Evolutionary conservation across 2,329 filamentous ascomycete species (phyloP), one percentile per base, ranked within the genome.

Genomic region (Metarhizium robertsii): DNA sequence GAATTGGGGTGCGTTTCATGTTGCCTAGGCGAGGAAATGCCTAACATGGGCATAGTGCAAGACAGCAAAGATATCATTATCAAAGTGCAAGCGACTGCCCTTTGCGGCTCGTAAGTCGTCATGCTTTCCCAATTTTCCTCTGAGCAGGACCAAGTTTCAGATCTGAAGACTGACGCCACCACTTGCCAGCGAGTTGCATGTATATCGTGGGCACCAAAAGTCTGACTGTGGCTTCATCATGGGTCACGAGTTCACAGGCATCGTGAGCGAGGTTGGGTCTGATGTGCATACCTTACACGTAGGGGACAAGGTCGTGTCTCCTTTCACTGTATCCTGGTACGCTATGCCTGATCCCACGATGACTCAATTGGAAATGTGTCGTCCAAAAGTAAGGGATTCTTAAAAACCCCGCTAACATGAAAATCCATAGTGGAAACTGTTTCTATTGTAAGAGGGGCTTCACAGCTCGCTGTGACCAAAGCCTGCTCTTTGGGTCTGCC

Each of bases 161-260:
- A 16, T 30, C 45, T 48, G 45, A 48, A 25, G 20, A 16, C 10
- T 7, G 7, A 30, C 25, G 10, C 20, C 25, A 25, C 25, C 25
- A 25, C 25, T 25, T 25, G 3, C 20, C 20, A 92, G 88, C 65
- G 91, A 96, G 67, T 77, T 96, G 42, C 92, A 96, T 71, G 84
- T 90, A 54, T 96, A 86, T 73, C 87, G 91, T 49, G 92, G 92
- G 40, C 86, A 90, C 64, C 84, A 95, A 66, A 79, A 83, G 29
- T 86, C 84, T 6, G 76, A 71, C 1, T 81, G 86, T 0, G 81
- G 78, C 30, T 83, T 81, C 62, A 79, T 84, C 55, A 84, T 84
- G 87, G 88, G 90, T 57, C 92, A 96, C 68, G 92, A 96, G 66
- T 95, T 95, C 66, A 90, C 88, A 2, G 92, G 92, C 5, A 79